phyloP scores from a whole-genome alignment of 306 rosid genomes.

The Quercus engelmannii region DNA sequence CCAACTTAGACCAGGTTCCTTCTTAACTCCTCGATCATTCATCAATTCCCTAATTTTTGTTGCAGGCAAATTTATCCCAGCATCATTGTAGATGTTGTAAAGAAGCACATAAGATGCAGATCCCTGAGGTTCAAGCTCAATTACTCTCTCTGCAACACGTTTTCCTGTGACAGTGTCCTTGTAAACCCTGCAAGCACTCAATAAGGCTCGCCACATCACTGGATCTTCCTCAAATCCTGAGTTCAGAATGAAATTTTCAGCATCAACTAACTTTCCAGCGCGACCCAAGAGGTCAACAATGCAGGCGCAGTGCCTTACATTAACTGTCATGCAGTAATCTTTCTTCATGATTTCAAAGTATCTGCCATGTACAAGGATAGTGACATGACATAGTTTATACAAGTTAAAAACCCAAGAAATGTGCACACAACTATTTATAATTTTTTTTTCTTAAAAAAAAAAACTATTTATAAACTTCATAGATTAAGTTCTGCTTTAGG shows the following conservation, averaged over 20 bases:
- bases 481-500: background rate
- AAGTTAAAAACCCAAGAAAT: no score
- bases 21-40: conserved; percentile 46
- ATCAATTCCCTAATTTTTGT: conserved; percentile 45
- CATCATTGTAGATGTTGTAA: conserved; percentile 49
- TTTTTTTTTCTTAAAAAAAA: no score
- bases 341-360: conserved; percentile 44
- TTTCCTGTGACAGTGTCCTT: conserved; percentile 41
- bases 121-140: conserved; percentile 51
- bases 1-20: conserved; percentile 74
- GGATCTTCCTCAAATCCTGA: conserved; percentile 47
- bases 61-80: conserved; percentile 38
- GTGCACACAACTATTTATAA: no score
- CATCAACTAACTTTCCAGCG: conserved; percentile 49
- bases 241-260: conserved; percentile 34
- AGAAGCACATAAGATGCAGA: conserved; percentile 61
- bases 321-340: conserved; percentile 32
- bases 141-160: conserved; percentile 41
- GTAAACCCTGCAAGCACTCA: conserved; percentile 56
- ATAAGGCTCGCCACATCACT: conserved; percentile 56
- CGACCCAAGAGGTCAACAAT: conserved; percentile 57
- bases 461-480: background rate
- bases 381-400: background rate
- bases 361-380: conserved; percentile 7
- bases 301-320: conserved; percentile 50